Conservation (phyloP, 192 early-diverging fungal species). For the Globomyces pollinis-pini region DNA sequence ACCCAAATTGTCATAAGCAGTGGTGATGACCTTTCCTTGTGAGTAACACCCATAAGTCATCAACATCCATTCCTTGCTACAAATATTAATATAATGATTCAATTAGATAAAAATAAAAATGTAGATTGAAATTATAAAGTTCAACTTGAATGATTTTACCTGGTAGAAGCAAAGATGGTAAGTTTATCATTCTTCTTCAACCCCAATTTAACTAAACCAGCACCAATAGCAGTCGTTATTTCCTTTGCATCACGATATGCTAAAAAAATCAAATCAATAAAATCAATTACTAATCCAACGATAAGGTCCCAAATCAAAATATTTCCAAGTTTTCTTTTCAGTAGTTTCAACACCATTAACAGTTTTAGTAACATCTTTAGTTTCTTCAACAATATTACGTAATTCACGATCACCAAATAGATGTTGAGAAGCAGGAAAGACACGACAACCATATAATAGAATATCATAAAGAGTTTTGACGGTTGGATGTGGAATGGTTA, state of each 20-base stretch:
- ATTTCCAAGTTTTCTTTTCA: slow-evolving; percentile 77
- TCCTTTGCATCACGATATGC: slow-evolving; percentile 61
- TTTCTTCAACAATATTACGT: slow-evolving; percentile 60
- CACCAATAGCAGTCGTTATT: slow-evolving; percentile 49
- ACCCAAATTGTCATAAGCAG: slow-evolving; percentile 71
- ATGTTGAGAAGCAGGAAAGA: slow-evolving; percentile 44
- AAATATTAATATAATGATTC: slow-evolving; percentile 62
- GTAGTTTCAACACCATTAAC: slow-evolving; percentile 47
- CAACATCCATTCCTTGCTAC: slow-evolving; percentile 63
- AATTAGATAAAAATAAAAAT: no score
- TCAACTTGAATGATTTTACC: no score
- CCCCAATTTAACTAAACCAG: slow-evolving; percentile 67
- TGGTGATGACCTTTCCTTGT: slow-evolving; percentile 68
- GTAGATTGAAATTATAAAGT: background rate
- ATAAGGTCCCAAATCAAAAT: slow-evolving; percentile 71
- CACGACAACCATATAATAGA: slow-evolving; percentile 45
- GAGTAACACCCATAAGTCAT: slow-evolving; percentile 56
- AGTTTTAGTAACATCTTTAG: slow-evolving; percentile 61
- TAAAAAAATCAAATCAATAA: no score
- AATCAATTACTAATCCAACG: no score
- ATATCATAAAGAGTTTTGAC: slow-evolving; percentile 70
- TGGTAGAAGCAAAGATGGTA: slow-evolving; percentile 36
- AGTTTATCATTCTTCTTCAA: slow-evolving; percentile 33
- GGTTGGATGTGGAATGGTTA: slow-evolving; percentile 14
- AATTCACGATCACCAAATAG: slow-evolving; percentile 65